Evolutionary conservation across 2,329 filamentous ascomycete species (phyloP), one percentile per base, ranked within the genome.

Genomic region (Tolypocladium pustulatum): DNA sequence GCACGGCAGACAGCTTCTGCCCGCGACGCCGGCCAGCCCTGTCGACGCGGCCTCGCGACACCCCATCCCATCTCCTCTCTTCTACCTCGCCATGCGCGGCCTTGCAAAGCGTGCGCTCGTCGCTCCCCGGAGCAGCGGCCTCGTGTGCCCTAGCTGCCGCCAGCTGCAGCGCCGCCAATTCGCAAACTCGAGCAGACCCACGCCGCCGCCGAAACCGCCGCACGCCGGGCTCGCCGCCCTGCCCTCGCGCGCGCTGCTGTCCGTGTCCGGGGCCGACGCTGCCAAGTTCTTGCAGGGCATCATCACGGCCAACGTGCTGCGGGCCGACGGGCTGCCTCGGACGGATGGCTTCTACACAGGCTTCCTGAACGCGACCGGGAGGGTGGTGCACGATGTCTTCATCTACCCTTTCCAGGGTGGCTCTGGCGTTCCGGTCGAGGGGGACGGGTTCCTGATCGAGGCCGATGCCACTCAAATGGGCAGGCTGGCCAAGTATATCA

Each of bases 331-430:
- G 61, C 61, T 67, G 40, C 66, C 74, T 2, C 72, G 72, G 30
- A 67, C 65, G 4, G 73, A 76, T 0, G 87, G 85, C 4, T 86
- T 88, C 71, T 97, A 96, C 73, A 81, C 88, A 8, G 90, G 86
- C 0, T 96, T 99, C 67, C 79, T 99, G 49, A 96, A 89, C 64
- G 90, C 93, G 9, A 84, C 85, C 61, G 94, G 94, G 49, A 84
- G 92, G 59, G 82, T 99, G 12, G 77, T 97, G 51, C 84, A 93
- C 75, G 94, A 99, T 74, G 88, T 91, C 57, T 96, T 97, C 72
- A 79, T 99, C 54, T 97, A 96, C 77, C 87, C 86, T 0, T 75
- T 83, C 62, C 67, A 73, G 53, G 65, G 63, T 57, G 67, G 60
- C 54, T 64, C 64, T 7, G 66, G 65, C 15, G 57, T 64, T 20